Percentiles rank a stretch among this genome's conserved stretches.
phyloP scores from a whole-genome alignment of 2,329 filamentous ascomycete genomes.

The Amauroascus verrucosus region DNA sequence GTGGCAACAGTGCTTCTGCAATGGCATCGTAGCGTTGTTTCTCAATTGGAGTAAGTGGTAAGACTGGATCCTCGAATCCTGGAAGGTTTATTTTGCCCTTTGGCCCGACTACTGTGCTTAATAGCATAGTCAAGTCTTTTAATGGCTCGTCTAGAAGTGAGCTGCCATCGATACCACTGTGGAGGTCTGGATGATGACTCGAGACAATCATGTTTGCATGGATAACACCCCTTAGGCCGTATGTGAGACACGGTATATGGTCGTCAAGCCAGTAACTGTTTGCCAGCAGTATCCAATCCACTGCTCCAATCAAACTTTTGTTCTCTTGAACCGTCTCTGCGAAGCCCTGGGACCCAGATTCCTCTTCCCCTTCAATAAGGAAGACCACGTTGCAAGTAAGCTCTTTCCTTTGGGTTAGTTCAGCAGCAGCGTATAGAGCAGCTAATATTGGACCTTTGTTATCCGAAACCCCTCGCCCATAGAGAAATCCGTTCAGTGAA shows the following conservation, averaged over 20 bases:
- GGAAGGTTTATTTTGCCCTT: constrained; percentile 77
- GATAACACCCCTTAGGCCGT: constrained; percentile 84
- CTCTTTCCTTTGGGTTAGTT: constrained; percentile 71
- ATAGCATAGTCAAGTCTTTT: constrained; percentile 75
- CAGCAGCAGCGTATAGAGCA: constrained; percentile 84
- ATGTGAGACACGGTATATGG: constrained; percentile 87
- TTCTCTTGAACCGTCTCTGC: constrained; percentile 68
- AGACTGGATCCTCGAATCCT: constrained; percentile 76
- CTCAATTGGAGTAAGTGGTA: constrained; percentile 64
- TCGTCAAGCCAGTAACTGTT: constrained; percentile 99
- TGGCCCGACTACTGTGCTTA: constrained; percentile 70
- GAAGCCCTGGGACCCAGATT: constrained; percentile 86
- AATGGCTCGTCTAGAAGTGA: constrained; percentile 76
- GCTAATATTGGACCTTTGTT: constrained; percentile 96
- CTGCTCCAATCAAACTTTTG: constrained; percentile 73
- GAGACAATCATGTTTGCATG: constrained; percentile 85
- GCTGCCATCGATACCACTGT: constrained; percentile 94
- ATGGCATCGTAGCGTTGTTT: constrained; percentile 77
- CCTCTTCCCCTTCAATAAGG: constrained; percentile 73
- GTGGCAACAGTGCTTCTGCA: constrained; percentile 60
- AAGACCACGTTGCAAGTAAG: constrained; percentile 86
- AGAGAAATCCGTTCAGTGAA: constrained; percentile 83
- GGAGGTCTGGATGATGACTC: constrained; percentile 75
- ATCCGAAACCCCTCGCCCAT: constrained; percentile 91
- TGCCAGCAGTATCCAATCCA: constrained; percentile 89